Conservation (phyloP, 1,284 basidiomycete species). For the Ustilago trichophora region DNA sequence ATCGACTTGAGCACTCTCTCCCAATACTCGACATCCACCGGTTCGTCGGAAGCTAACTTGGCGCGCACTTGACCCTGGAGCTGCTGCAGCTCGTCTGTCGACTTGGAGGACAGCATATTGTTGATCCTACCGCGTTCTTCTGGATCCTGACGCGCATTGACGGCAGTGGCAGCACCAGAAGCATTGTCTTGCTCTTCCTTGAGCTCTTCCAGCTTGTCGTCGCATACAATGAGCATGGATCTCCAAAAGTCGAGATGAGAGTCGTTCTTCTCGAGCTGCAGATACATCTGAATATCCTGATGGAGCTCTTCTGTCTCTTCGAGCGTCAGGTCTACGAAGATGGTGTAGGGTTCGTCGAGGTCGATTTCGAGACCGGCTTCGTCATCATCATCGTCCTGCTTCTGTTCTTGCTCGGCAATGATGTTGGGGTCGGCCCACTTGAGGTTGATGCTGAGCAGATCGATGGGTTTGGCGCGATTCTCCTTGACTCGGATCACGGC, state of each 20-base stretch:
- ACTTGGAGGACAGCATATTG: conserved; percentile 56
- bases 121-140: conserved; percentile 58
- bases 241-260: conserved; percentile 97
- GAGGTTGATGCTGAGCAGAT: conserved; percentile 62
- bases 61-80: conserved; percentile 86
- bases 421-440: conserved; percentile 73
- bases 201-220: conserved; percentile 81
- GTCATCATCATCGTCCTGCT: conserved; percentile 75
- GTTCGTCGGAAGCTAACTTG: conserved; percentile 89
- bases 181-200: conserved; percentile 60
- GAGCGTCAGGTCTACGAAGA: conserved; percentile 89
- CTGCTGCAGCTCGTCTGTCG: conserved; percentile 76
- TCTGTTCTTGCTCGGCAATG: conserved; percentile 90
- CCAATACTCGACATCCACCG: conserved; percentile 98
- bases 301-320: conserved; percentile 92
- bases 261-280: conserved; percentile 83
- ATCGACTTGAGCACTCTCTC: conserved; percentile 88
- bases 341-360: conserved; percentile 95
- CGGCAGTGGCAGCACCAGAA: conserved; percentile 9
- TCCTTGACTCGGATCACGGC: conserved; percentile 94
- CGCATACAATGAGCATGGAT: conserved; percentile 97
- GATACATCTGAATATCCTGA: conserved; percentile 90
- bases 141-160: conserved; percentile 70
- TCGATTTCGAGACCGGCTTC: conserved; percentile 94
- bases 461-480: conserved; percentile 76